These are phyloP conservation scores for Citropsis articulata DNA, from an alignment of 345 rosid species.

Conservation along the genomic window DNA sequence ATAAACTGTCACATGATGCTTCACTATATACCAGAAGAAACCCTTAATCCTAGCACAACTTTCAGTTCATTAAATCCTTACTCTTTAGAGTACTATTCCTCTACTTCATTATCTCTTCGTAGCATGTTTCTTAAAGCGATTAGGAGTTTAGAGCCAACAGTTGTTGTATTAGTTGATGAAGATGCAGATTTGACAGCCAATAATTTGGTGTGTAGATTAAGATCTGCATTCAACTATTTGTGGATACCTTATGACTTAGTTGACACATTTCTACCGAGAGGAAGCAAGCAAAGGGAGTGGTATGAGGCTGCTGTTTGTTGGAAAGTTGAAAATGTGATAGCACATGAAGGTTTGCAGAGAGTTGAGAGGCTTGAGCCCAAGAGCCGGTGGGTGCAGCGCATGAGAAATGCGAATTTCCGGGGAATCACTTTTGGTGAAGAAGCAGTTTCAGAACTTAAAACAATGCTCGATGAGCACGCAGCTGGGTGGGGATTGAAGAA, in stretches of 20 bases:
- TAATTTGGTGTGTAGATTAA: slow-evolving; percentile 53
- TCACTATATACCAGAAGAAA: slow-evolving; percentile 73
- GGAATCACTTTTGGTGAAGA: slow-evolving; percentile 53
- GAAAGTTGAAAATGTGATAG: slow-evolving; percentile 87
- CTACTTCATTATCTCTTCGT: slow-evolving; percentile 34
- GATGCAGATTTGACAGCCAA: slow-evolving; percentile 75
- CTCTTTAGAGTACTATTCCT: slow-evolving; percentile 24
- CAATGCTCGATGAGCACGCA: slow-evolving; percentile 88
- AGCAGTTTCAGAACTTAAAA: slow-evolving; percentile 55
- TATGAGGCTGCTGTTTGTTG: slow-evolving; percentile 72
- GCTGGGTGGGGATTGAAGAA: slow-evolving; percentile 92
- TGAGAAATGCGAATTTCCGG: slow-evolving; percentile 57
- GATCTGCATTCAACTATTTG: slow-evolving; percentile 69
- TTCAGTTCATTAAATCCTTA: slow-evolving; percentile 4
- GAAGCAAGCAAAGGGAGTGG: slow-evolving; percentile 79
- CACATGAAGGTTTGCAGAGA: slow-evolving; percentile 68
- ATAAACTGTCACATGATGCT: slow-evolving; percentile 91
- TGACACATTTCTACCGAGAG: slow-evolving; percentile 65
- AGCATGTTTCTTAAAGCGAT: slow-evolving; percentile 55
- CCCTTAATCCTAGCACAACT: slow-evolving; percentile 17
- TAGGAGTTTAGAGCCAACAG: slow-evolving; percentile 61
- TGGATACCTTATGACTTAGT: slow-evolving; percentile 93
- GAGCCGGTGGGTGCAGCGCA: slow-evolving; percentile 68
- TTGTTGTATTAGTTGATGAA: slow-evolving; percentile 72
- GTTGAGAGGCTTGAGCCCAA: slow-evolving; percentile 76